Evolutionary conservation across 2,329 filamentous ascomycete species (phyloP), one percentile per base, ranked within the genome.

Genomic region (Cladophialophora psammophila): DNA sequence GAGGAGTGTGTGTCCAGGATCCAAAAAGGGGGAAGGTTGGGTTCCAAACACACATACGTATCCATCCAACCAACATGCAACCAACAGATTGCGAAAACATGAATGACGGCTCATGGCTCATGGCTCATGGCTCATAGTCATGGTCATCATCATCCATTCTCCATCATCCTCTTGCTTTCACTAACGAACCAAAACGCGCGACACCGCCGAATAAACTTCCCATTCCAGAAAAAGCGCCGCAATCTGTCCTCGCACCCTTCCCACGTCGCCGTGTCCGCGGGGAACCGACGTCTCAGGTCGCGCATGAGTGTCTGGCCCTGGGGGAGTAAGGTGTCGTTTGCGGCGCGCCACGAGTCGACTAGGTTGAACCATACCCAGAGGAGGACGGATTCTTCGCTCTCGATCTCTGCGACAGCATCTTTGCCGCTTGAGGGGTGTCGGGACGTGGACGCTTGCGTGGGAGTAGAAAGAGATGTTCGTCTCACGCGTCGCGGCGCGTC

Each of bases 301-400:
- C n/a, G 32, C 55, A 58, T 58, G 34, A 42, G 26, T 7, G 40
- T 2, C 36, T 31, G 9, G 8, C 55, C 35, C 4, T 15, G 35
- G 12, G 35, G 55, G 36, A 58, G 35, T 3, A 42, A 38, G n/a
- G 35, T 4, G 8, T 58, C 36, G 55, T 42, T 58, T 38, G 55
- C 35, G 18, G 35, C 35, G 15, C 55, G 35, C 35, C 55, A 58
- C n/a, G 55, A 58, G 15, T 58, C 55, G 18, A 38, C 36, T 7
- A 31, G 55, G 34, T 38, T 58, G 55, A 58, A 42, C 20, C 32
- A 58, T 6, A 31, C 15, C 55, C 55, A 58, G 55, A 58, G 55
- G 36, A 58, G 35, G 18, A 58, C 34, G 55, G 9, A 7, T 42
- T 58, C 55, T 42, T 58, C 35, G 2, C n/a, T 36, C 7, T 40